Percentiles rank a stretch among this genome's conserved stretches.
Evolutionary conservation across 305 asterid species (phyloP).

Genomic region (Fraxinus nigra): DNA sequence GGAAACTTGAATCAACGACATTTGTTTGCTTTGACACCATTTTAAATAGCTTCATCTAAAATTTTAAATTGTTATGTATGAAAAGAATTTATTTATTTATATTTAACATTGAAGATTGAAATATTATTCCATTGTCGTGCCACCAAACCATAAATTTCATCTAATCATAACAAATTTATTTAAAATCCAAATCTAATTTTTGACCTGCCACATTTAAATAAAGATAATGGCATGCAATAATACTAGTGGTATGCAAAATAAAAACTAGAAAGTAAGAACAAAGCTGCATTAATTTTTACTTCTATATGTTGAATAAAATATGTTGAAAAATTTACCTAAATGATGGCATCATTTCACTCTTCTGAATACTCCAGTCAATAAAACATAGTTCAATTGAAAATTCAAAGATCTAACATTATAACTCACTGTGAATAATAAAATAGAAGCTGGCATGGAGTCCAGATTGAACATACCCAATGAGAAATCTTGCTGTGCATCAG

Average conservation of each 20-base stretch:
- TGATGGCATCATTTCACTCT: not conserved
- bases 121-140: not conserved
- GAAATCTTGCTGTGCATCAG: constrained; percentile 76
- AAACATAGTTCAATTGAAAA: constrained; percentile 2
- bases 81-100: not conserved
- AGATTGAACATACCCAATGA: constrained; percentile 81
- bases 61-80: not conserved
- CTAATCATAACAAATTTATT: not conserved
- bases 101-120: not conserved
- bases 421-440: constrained; percentile 10
- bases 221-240: not conserved
- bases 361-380: not conserved
- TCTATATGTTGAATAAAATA: constrained; percentile 13
- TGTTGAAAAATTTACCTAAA: not conserved
- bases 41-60: not conserved
- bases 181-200: not conserved
- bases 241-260: not conserved
- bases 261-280: not conserved
- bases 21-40: not conserved
- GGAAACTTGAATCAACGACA: not conserved
- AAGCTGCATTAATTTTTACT: constrained; percentile 2
- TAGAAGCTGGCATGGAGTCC: constrained; percentile 19
- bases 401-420: constrained; percentile 14
- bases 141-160: not conserved
- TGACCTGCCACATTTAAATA: not conserved